Evolutionary conservation across 2,329 filamentous ascomycete genomes (phyloP), one percentile per base, ranked within the genome.

Genomic region (Hypoxylon sp.): DNA sequence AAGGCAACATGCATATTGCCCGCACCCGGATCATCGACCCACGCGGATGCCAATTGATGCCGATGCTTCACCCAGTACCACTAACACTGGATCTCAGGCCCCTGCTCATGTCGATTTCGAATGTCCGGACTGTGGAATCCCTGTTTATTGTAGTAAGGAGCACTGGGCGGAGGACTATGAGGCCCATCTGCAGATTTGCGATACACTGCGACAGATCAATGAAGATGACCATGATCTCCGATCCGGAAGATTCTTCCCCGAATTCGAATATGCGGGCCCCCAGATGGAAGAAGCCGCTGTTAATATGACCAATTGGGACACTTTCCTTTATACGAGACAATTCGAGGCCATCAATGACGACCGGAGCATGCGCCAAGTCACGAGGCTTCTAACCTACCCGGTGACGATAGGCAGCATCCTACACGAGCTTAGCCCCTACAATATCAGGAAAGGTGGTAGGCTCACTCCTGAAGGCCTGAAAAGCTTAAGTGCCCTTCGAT

Each of bases 291-390:
- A 98, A 79, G 93, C 94, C 35, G 86, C 96, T 72, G 89, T 98
- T 72, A 99, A 99, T 81, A 94, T 99, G 92, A 97, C 92, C 47
- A 99, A 97, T 80, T 99, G 96, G 96, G 96, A 99, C 80, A 98
- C 96, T 0, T 93, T 97, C 74, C 84, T 99, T 77, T 99, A 97
- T 79, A 97, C 94, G 2, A 87, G 96, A 75, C 92, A 97, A 75
- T 98, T 96, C 75, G 88, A 91, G 72, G 97, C 97, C 4, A 90
- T 99, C 77, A 94, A 99, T 79, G 90, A 94, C 68, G 94, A 97
- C 78, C 88, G 95, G 65, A 91, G 90, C 75, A 92, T 99, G 90
- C 88, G 96, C 67, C 97, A 99, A 80, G 94, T 94, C 27, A 99
- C 96, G 1, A 89, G 94, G 72, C 86, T 99, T 73, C 84, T 99